Percentiles rank a stretch among this genome's conserved stretches.
Conservation (phyloP, 2,329 filamentous ascomycete genomes). For the Xylariaceae sp. region DNA sequence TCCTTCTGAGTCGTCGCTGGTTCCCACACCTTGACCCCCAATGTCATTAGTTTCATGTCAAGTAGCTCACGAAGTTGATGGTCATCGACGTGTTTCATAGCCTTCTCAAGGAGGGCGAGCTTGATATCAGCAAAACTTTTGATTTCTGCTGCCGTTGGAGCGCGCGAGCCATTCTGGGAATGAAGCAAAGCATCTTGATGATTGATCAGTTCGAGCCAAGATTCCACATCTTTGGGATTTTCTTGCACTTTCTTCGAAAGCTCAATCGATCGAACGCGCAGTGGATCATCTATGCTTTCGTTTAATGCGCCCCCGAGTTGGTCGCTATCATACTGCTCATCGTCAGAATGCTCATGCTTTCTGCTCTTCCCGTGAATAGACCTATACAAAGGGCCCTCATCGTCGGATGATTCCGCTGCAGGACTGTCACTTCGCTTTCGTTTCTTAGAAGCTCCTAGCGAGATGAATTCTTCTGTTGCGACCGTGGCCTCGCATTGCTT, state of each 20-base stretch:
- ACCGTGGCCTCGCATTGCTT: slow-evolving; percentile 23
- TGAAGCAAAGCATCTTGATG: slow-evolving; percentile 68
- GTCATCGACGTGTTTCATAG: slow-evolving; percentile 52
- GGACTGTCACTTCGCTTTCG: slow-evolving; percentile 34
- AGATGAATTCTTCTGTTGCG: slow-evolving; percentile 44
- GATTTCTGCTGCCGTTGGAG: slow-evolving; percentile 54
- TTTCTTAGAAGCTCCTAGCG: slow-evolving; percentile 41
- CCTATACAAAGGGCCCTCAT: slow-evolving; percentile 53
- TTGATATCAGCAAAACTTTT: slow-evolving; percentile 73
- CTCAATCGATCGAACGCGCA: slow-evolving; percentile 52
- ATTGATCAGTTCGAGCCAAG: slow-evolving; percentile 73
- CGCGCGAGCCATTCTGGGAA: slow-evolving; percentile 41
- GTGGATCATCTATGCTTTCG: slow-evolving; percentile 38
- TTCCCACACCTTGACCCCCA: slow-evolving; percentile 72
- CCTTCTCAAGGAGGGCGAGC: slow-evolving; percentile 72
- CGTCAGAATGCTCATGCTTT: slow-evolving; percentile 41
- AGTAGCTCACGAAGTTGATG: slow-evolving; percentile 53
- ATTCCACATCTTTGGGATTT: slow-evolving; percentile 59
- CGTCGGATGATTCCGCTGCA: slow-evolving; percentile 38
- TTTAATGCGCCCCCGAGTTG: slow-evolving; percentile 34
- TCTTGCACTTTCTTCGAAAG: slow-evolving; percentile 61
- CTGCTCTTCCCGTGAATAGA: slow-evolving; percentile 63
- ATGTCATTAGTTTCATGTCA: slow-evolving; percentile 63
- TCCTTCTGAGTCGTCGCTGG: slow-evolving; percentile 52
- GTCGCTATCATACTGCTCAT: slow-evolving; percentile 45